Conservation (phyloP, 2,329 filamentous ascomycete genomes). For the Fusarium odoratissimum region DNA sequence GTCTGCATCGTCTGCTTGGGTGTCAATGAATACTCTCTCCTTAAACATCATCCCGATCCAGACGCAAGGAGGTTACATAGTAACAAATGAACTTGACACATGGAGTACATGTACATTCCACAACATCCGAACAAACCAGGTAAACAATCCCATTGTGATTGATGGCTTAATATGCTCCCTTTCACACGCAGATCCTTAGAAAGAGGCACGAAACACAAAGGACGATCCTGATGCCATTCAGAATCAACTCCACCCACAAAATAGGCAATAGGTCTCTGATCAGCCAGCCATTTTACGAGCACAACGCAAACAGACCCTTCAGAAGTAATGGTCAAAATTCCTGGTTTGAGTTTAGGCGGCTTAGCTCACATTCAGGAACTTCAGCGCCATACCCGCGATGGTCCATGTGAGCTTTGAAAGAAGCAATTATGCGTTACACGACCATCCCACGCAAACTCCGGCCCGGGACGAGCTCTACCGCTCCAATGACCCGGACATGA, state of each 20-base stretch:
- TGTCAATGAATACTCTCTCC: background rate
- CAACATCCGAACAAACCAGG: background rate
- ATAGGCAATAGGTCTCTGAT: conserved; percentile 3
- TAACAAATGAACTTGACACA: background rate
- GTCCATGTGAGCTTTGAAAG: background rate
- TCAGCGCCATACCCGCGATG: conserved; percentile 1
- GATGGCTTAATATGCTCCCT: background rate
- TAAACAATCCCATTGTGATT: background rate
- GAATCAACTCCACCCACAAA: background rate
- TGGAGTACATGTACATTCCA: background rate
- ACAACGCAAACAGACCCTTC: background rate
- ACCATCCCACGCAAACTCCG: conserved; percentile 12
- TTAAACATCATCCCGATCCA: conserved; percentile 14
- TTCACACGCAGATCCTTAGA: background rate
- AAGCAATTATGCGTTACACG: conserved; percentile 1
- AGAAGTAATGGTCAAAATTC: background rate
- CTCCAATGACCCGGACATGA: conserved; percentile 20
- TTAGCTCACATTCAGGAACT: background rate
- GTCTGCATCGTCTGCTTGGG: background rate
- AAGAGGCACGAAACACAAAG: conserved; percentile 1
- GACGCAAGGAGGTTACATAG: background rate
- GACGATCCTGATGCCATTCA: conserved; percentile 14
- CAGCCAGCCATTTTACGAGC: conserved; percentile 1
- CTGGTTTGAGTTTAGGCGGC: background rate
- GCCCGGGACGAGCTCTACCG: conserved; percentile 6